Evolutionary conservation across 306 rosid genomes (phyloP).

Genomic region (Nissolia schottii): DNA sequence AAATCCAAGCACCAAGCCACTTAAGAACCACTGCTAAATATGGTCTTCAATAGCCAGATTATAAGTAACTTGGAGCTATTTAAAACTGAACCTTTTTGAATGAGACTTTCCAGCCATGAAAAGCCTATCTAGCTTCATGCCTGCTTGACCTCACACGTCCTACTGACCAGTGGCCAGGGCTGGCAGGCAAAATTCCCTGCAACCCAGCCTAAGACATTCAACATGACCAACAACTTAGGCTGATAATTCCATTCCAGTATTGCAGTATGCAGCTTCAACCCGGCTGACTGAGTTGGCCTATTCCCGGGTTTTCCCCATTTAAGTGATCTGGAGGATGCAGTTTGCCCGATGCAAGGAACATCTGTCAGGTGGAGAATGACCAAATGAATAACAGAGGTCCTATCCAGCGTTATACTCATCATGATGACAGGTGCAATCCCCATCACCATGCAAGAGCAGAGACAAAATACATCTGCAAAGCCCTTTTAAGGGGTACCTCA

Average conservation of each 20-base stretch:
- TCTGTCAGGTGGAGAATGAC: too few relatives aligned
- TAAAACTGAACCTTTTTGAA: background rate
- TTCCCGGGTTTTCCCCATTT: too few relatives aligned
- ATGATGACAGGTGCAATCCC: background rate
- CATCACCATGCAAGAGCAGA: background rate
- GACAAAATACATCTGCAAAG: background rate
- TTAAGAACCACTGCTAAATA: background rate
- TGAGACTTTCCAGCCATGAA: background rate
- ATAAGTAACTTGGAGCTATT: background rate
- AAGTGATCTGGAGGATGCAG: too few relatives aligned
- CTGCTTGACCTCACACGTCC: background rate
- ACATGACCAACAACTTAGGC: background rate
- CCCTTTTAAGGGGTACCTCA: background rate
- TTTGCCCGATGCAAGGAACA: too few relatives aligned
- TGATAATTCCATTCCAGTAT: background rate
- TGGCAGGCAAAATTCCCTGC: background rate
- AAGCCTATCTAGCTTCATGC: constrained; percentile 9
- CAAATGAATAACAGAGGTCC: too few relatives aligned
- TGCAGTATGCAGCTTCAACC: background rate
- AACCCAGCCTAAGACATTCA: background rate
- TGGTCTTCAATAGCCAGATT: background rate
- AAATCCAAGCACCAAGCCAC: background rate
- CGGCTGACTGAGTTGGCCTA: too few relatives aligned
- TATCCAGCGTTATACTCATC: background rate
- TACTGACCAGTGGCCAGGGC: background rate